Evolutionary conservation across 2,329 filamentous ascomycete genomes (phyloP).

Genomic region (Malbranchea zuffiana): DNA sequence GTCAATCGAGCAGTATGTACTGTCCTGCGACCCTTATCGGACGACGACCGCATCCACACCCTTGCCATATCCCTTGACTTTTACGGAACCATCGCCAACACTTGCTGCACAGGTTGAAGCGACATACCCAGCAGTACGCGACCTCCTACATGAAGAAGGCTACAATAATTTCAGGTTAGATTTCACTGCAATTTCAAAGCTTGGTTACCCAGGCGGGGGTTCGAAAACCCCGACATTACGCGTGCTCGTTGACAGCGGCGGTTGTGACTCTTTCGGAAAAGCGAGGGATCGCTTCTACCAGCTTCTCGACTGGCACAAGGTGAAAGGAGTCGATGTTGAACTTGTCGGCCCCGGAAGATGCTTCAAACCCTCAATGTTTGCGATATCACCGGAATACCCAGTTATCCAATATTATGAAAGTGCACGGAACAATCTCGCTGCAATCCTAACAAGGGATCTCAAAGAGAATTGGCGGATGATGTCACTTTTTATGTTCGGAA

Average conservation of each 20-base stretch:
- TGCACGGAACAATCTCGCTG: not conserved
- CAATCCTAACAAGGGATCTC: not conserved
- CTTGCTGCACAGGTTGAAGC: not conserved
- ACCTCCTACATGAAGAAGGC: not conserved
- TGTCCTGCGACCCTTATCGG: conserved; percentile 9
- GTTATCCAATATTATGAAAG: conserved; percentile 1
- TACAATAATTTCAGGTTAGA: not conserved
- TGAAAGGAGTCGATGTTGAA: conserved; percentile 3
- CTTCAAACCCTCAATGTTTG: conserved; percentile 9
- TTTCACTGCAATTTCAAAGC: conserved; percentile 3
- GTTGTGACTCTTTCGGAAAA: not conserved
- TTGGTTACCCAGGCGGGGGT: conserved; percentile 5
- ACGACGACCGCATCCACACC: conserved; percentile 6
- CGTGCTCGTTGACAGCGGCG: not conserved
- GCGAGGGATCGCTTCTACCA: conserved; percentile 1
- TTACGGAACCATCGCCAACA: not conserved
- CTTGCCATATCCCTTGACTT: conserved; percentile 6
- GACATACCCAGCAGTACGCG: not conserved
- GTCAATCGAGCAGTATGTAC: conserved; percentile 12
- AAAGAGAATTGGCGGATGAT: conserved; percentile 5
- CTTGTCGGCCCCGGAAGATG: not conserved
- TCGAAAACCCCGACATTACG: not conserved
- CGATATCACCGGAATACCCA: conserved; percentile 5
- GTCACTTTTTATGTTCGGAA: conserved; percentile 7
- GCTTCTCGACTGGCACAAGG: not conserved